A percentile compares a stretch with the other conserved stretches of the same genome.
These are phyloP conservation scores for Coemansia sp. DNA, from an alignment of 192 early-diverging fungal species.

Conservation along the genomic window DNA sequence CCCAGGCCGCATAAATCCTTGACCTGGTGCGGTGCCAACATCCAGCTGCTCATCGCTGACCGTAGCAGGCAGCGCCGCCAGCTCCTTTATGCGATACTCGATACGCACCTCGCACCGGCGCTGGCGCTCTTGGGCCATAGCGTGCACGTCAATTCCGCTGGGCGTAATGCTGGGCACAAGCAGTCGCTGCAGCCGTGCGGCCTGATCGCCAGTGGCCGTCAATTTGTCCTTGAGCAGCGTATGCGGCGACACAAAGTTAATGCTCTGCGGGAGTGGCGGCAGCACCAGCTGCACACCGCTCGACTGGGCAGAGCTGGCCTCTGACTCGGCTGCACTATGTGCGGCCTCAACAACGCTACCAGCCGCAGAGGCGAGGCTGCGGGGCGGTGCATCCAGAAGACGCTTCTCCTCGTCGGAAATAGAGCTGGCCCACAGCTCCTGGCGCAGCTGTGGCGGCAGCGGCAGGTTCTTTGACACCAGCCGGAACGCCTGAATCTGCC, in stretches of 20 bases:
- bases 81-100: constrained; percentile 73
- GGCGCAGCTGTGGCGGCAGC: constrained; percentile 67
- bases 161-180: constrained; percentile 73
- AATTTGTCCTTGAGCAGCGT: constrained; percentile 60
- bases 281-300: constrained; percentile 24
- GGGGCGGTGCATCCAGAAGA: constrained; percentile 36
- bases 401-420: constrained; percentile 42
- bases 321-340: constrained; percentile 13
- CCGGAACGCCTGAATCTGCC: constrained; percentile 85
- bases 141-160: constrained; percentile 75
- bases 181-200: constrained; percentile 62
- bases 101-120: constrained; percentile 67
- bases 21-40: constrained; percentile 8
- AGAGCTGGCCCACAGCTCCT: constrained; percentile 61
- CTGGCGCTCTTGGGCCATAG: constrained; percentile 75
- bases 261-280: constrained; percentile 33
- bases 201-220: constrained; percentile 40
- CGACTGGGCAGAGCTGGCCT: constrained; percentile 10
- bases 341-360: constrained; percentile 60
- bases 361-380: constrained; percentile 41
- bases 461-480: constrained; percentile 75
- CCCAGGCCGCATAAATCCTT: constrained; percentile 23
- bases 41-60: constrained; percentile 58
- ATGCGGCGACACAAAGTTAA: constrained; percentile 54
- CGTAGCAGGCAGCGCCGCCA: constrained; percentile 66